Percentiles rank a stretch among this genome's conserved stretches.
These are phyloP conservation scores for Lunularia cruciata DNA, from an alignment of 225 moss, liverwort and hornwort genomes.

Conservation along the genomic window DNA sequence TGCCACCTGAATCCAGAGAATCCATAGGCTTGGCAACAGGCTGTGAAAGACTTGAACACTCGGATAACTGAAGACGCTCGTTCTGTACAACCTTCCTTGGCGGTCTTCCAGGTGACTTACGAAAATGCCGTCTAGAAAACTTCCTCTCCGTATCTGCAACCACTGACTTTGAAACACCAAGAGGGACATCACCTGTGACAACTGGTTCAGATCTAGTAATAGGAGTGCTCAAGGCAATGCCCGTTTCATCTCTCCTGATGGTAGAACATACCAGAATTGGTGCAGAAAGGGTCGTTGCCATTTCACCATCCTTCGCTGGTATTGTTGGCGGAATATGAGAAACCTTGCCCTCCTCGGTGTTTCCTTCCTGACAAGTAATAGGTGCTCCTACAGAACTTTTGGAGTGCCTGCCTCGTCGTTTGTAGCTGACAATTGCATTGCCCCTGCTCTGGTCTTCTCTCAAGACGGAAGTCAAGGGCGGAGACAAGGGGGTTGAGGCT, in stretches of 20 bases:
- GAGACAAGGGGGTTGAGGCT: neutral
- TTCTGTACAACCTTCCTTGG: constrained; percentile 1
- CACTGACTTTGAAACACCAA: neutral
- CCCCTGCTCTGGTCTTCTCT: neutral
- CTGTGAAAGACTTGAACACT: neutral
- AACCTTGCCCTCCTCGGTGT: neutral
- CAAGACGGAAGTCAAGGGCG: neutral
- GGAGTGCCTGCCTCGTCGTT: neutral
- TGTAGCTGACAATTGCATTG: neutral
- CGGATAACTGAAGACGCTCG: neutral
- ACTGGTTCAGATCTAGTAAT: neutral
- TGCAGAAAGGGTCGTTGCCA: neutral
- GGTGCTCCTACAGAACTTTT: neutral
- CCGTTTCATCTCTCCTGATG: neutral
- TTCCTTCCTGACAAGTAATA: neutral
- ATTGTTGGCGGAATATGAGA: neutral
- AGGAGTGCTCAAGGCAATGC: neutral
- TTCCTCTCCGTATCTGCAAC: constrained; percentile 1
- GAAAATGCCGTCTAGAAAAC: constrained; percentile 9
- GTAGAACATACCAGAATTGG: neutral
- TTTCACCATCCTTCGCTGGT: neutral
- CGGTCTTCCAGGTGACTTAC: neutral
- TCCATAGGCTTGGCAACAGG: neutral
- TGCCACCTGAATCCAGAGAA: neutral
- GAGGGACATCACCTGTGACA: neutral